Base-by-base conservation (phyloP, 1,139 yeast species). In the Debaryomycetaceae sp. region DNA sequence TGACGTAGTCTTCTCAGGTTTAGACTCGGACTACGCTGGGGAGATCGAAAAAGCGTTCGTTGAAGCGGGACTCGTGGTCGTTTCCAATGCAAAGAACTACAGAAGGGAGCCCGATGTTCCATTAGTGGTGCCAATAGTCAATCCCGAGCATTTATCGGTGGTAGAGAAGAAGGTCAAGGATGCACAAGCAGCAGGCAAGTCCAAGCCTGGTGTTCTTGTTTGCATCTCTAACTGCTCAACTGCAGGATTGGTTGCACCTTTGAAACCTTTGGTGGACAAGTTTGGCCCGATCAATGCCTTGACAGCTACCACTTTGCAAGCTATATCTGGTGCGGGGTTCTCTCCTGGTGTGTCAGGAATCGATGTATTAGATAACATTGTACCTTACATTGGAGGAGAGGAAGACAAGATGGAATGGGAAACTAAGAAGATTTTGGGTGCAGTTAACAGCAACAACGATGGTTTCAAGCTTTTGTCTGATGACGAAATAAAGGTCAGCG, bases 341-440 rank as follows among this genome's bases (percentile, higher is more conserved):
- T 87, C 97, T 11, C 99, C 99, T 39, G 99, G 99, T 64, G 96
- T 91, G 43, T 82, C 97, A 24, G 95, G 96, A 49, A 91, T 93
- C 69, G 98, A 93, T 62, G 83, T 93, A 44, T 77, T 93, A 59
- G 99, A 93, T 70, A 93, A 93, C 71, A 78, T 93, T 55, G 89
- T 93, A 45, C 99, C 99, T 40, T 91, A 74, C 75, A 93, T 93
- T 60, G 78, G 93, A 50, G 97, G 99, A 42, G 99, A 93, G 70
- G 99, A 93, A 71, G 99, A 95, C 56, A 93, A 93, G 72, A 89
- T 93, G 56, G 99, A 95, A 70, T 90, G 96, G 95, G 99, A 93
- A 72, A 90, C 99, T 44, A 87, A 88, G 65, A 93, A 93, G 74
- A 93, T 93, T 54, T 77, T 93, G 57, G 97, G 97, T 53, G 56